Percentiles rank a stretch among this genome's conserved stretches.
phyloP scores from a whole-genome alignment of 768 basidiomycete species.

The Pleurotus tuoliensis region DNA sequence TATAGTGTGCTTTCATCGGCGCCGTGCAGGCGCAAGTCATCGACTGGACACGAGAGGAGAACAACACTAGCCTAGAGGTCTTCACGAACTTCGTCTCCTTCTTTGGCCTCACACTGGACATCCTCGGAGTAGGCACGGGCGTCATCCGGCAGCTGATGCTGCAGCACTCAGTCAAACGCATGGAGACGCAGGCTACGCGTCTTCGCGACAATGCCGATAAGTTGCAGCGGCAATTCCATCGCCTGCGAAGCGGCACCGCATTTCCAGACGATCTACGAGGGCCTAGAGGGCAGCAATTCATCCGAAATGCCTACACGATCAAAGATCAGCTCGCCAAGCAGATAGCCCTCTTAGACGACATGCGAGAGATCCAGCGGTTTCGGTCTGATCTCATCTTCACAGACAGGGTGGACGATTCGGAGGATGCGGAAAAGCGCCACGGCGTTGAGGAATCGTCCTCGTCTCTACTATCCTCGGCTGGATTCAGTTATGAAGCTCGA shows the following conservation, averaged over 20 bases:
- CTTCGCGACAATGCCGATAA: not conserved
- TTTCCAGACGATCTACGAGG: not conserved
- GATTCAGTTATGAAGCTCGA: not conserved
- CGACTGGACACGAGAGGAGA: not conserved
- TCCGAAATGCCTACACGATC: not conserved
- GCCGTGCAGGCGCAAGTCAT: not conserved
- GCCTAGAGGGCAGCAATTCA: not conserved
- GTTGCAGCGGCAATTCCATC: not conserved
- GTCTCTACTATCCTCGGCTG: not conserved
- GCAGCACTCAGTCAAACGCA: not conserved
- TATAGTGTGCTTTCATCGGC: not conserved
- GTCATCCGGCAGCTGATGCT: not conserved
- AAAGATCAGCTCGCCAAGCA: not conserved
- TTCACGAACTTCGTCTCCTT: not conserved
- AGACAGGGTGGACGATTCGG: not conserved
- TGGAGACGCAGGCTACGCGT: not conserved
- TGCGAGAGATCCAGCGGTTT: not conserved
- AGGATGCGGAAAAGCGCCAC: not conserved
- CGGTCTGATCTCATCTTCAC: not conserved
- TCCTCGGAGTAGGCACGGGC: not conserved
- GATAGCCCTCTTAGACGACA: not conserved
- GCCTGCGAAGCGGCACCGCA: not conserved
- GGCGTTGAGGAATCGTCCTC: not conserved
- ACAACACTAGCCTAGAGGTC: not conserved
- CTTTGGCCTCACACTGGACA: slow-evolving; percentile 1